These are phyloP conservation scores for Russula emetica DNA, from an alignment of 768 basidiomycete species.

Conservation along the genomic window DNA sequence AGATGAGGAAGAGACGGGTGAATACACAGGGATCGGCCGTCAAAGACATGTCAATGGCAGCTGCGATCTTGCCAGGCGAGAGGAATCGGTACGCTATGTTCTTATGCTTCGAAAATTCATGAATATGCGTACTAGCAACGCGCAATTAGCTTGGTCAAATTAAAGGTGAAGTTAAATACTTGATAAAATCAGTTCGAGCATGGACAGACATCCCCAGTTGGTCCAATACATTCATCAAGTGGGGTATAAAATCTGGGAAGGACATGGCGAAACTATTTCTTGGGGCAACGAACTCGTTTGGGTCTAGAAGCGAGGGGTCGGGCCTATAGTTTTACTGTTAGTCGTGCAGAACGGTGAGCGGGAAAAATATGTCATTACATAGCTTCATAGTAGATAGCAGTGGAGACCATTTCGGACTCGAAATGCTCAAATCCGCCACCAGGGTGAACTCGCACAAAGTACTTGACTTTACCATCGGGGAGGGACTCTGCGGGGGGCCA, in stretches of 20 bases:
- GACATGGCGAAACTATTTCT: conserved; percentile 85
- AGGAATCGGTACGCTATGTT: conserved; percentile 91
- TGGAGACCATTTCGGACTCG: conserved; percentile 73
- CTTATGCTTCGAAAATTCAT: conserved; percentile 68
- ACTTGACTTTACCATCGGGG: conserved; percentile 73
- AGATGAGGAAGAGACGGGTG: conserved; percentile 82
- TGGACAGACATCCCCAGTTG: conserved; percentile 80
- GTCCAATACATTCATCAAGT: conserved; percentile 77
- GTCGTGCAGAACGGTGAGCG: background rate
- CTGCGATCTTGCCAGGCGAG: conserved; percentile 69
- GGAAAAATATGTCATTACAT: conserved; percentile 46
- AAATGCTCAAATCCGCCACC: conserved; percentile 86
- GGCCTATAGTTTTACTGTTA: conserved; percentile 47
- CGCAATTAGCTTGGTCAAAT: background rate
- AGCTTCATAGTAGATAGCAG: conserved; percentile 82
- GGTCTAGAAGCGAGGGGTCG: conserved; percentile 71
- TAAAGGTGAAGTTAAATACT: conserved; percentile 43
- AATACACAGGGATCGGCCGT: conserved; percentile 76
- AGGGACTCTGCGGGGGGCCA: conserved; percentile 72
- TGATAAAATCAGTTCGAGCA: conserved; percentile 78
- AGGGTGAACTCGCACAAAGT: conserved; percentile 77
- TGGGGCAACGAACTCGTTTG: conserved; percentile 71
- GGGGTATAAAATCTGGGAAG: conserved; percentile 72
- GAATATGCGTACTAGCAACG: conserved; percentile 61
- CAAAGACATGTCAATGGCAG: conserved; percentile 85